Evolutionary conservation across 345 rosid genomes (phyloP).

Genomic region (Acer yangbiense): DNA sequence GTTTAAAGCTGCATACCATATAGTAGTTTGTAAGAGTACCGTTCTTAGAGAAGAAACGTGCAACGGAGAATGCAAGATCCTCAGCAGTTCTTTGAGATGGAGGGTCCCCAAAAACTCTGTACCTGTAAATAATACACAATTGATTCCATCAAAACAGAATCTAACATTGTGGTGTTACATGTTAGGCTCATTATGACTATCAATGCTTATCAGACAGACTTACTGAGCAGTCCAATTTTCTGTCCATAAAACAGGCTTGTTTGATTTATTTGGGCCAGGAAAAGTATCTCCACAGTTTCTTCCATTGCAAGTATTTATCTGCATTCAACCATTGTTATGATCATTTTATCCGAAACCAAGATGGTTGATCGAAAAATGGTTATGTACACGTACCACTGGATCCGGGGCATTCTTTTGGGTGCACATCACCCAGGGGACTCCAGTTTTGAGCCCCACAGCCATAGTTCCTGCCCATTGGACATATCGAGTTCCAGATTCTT

Average conservation of each 20-base stretch:
- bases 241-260: constrained; percentile 56
- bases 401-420: constrained; percentile 55
- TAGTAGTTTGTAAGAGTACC: constrained; percentile 55
- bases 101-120: constrained; percentile 55
- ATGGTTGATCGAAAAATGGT: not conserved
- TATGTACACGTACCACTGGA: constrained; percentile 36
- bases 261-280: constrained; percentile 44
- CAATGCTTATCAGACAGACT: constrained; percentile 13
- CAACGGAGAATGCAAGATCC: constrained; percentile 47
- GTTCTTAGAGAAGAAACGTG: constrained; percentile 53
- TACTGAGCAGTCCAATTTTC: constrained; percentile 64
- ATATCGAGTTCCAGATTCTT: constrained; percentile 37
- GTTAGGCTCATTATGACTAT: not conserved
- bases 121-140: constrained; percentile 27
- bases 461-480: constrained; percentile 58
- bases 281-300: constrained; percentile 60
- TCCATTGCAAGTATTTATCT: constrained; percentile 61
- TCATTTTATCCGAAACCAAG: not conserved
- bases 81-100: constrained; percentile 51
- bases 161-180: too few species aligned
- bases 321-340: not conserved
- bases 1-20: constrained; percentile 36
- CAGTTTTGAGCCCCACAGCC: constrained; percentile 39
- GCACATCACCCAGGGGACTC: constrained; percentile 65
- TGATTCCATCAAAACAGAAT: not conserved